Evolutionary conservation across 2,329 filamentous ascomycete genomes (phyloP).

Genomic region (Aspergillus unguis): DNA sequence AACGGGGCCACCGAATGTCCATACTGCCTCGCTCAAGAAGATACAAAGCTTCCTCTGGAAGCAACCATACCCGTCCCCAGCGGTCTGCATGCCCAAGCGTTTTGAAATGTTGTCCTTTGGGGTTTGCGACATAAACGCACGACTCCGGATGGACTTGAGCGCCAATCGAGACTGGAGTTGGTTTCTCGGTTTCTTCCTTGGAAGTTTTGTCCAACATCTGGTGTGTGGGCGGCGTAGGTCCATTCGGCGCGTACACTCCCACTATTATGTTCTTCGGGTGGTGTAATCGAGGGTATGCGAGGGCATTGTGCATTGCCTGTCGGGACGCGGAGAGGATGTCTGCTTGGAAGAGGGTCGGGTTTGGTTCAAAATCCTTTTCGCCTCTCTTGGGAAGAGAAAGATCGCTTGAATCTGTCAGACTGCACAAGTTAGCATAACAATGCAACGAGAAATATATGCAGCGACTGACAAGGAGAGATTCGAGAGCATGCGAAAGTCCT

Average conservation of each 20-base stretch:
- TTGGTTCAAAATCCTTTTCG: conserved; percentile 95
- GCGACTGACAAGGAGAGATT: conserved; percentile 50
- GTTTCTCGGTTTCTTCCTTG: conserved; percentile 13
- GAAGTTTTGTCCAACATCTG: conserved; percentile 16
- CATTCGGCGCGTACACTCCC: conserved; percentile 70
- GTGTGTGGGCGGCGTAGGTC: conserved; percentile 26
- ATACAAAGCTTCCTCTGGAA: conserved; percentile 90
- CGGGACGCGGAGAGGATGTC: conserved; percentile 75
- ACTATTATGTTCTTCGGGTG: conserved; percentile 62
- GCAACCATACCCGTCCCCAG: conserved; percentile 69
- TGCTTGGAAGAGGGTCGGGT: conserved; percentile 79
- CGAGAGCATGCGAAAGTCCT: conserved; percentile 77
- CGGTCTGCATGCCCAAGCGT: conserved; percentile 71
- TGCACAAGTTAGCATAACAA: conserved; percentile 15
- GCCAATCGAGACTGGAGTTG: conserved; percentile 15
- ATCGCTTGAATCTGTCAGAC: conserved; percentile 33
- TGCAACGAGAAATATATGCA: not conserved
- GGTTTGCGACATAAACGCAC: conserved; percentile 65
- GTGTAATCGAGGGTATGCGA: conserved; percentile 74
- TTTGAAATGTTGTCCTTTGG: conserved; percentile 68
- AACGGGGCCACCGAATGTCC: conserved; percentile 77
- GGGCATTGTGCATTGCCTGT: conserved; percentile 81
- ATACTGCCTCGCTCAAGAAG: conserved; percentile 82
- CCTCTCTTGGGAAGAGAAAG: conserved; percentile 74
- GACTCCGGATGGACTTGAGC: conserved; percentile 27